phyloP scores from a whole-genome alignment of 352 stramenopile genomes.

The Phytophthora cryptogea region DNA sequence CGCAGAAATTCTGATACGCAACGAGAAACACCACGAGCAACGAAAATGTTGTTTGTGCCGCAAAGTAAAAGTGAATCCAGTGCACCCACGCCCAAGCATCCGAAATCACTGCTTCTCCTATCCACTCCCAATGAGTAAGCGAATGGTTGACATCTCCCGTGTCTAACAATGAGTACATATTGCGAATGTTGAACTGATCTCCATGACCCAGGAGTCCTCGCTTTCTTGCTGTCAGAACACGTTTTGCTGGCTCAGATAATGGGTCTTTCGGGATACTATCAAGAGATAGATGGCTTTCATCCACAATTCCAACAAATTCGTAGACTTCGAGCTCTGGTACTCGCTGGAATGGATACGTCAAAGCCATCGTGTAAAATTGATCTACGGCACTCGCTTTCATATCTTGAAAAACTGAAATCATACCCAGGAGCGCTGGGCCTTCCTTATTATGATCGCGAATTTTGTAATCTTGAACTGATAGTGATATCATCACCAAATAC shows the following conservation, averaged over 20 bases:
- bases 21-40: slow-evolving; percentile 38
- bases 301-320: slow-evolving; percentile 20
- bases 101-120: slow-evolving; percentile 16
- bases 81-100: slow-evolving; percentile 53
- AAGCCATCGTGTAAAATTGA: slow-evolving; percentile 33
- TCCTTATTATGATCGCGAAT: slow-evolving; percentile 21
- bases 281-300: slow-evolving; percentile 27
- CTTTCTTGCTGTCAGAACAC: slow-evolving; percentile 29
- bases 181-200: slow-evolving; percentile 30
- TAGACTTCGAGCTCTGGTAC: slow-evolving; percentile 37
- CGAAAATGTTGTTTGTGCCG: slow-evolving; percentile 29
- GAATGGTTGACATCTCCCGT: slow-evolving; percentile 13
- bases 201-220: slow-evolving; percentile 39
- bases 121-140: slow-evolving; percentile 26
- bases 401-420: slow-evolving; percentile 31
- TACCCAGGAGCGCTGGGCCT: slow-evolving; percentile 30
- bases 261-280: slow-evolving; percentile 20
- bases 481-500: slow-evolving; percentile 24
- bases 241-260: slow-evolving; percentile 27
- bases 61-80: slow-evolving; percentile 43
- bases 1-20: slow-evolving; percentile 31
- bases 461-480: slow-evolving; percentile 40
- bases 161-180: slow-evolving; percentile 24
- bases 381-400: slow-evolving; percentile 27
- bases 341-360: slow-evolving; percentile 37